These are phyloP conservation scores for Pyricularia sp. DNA, from an alignment of 2,329 filamentous ascomycete genomes.

Conservation along the genomic window DNA sequence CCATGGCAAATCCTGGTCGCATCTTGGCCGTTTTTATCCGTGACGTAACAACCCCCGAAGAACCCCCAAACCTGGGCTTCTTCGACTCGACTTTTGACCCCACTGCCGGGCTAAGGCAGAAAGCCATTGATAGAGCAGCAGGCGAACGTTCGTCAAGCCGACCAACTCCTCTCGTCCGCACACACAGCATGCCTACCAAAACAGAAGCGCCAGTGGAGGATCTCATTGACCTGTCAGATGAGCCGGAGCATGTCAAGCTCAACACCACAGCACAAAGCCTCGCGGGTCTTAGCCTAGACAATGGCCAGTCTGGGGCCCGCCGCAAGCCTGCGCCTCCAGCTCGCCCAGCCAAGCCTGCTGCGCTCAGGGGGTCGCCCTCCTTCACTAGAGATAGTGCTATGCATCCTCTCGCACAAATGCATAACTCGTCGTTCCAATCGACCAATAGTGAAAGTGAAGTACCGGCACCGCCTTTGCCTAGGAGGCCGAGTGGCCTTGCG, in stretches of 20 bases:
- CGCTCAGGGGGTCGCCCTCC: constrained; percentile 37
- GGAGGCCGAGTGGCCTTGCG: neutral
- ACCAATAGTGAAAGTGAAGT: constrained; percentile 11
- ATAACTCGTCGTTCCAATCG: constrained; percentile 27
- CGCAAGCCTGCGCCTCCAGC: constrained; percentile 36
- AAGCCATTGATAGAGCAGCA: neutral
- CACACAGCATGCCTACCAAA: constrained; percentile 14
- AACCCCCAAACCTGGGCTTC: constrained; percentile 45
- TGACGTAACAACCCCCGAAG: constrained; percentile 78
- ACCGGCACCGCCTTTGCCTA: constrained; percentile 7
- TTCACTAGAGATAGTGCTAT: constrained; percentile 13
- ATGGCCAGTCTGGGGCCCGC: constrained; percentile 7
- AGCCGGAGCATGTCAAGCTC: constrained; percentile 27
- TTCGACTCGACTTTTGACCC: constrained; percentile 55
- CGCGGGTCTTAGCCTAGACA: neutral
- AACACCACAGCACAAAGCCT: constrained; percentile 37
- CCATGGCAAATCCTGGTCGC: constrained; percentile 69
- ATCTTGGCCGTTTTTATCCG: constrained; percentile 87
- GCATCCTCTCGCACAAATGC: constrained; percentile 31
- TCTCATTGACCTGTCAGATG: constrained; percentile 51
- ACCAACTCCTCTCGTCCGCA: constrained; percentile 25
- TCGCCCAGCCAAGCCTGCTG: constrained; percentile 47
- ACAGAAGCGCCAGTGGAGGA: constrained; percentile 34
- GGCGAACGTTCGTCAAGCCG: constrained; percentile 8
- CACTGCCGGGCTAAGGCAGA: neutral